Evolutionary conservation across 805 yeast genomes (phyloP), one percentile per base, ranked within the genome.

Genomic region (Pichia deserticola): DNA sequence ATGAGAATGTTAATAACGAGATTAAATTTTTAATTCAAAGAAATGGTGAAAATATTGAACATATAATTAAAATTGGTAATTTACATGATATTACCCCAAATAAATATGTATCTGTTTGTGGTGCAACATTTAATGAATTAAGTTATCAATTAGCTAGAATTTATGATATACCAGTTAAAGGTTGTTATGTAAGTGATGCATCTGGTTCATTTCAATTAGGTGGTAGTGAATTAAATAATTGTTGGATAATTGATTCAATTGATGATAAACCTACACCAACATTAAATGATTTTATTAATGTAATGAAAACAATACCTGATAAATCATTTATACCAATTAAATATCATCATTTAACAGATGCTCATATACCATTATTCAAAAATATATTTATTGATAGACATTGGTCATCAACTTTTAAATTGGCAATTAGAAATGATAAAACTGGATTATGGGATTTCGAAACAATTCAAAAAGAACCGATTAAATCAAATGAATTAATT

Each of bases 91-190:
- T 89, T 35, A 85, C 97, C 0, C 97, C 97, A 33, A 78, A 77
- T 60, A 74, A 89, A 55, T 89, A 79, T 63, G 81, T 90, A 5
- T 84, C 83, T 48, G 92, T 86, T 7, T 84, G 86, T 44, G 97
- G 97, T 49, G 95, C 95, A 1, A 78, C 88, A 0, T 88, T 89
- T 68, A 89, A 89, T 61, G 83, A 86, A 47, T 68, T 90, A 56
- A 84, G 95, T 45, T 90, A 90, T 64, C 97, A 90, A 66, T 74
- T 89, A 69, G 97, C 97, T 2, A 77, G 96, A 60, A 76, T 82
- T 44, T 88, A 81, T 60, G 87, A 90, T 34, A 76, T 89, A 33
- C 93, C 96, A 0, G 93, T 86, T 1, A 76, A 71, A 55, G 97
- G 97, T 38, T 95, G 90, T 1, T 89, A 79, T 62, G 74, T 87